Percentiles rank a stretch among this genome's conserved stretches.
These are phyloP conservation scores for Tolypocladium guangdongense DNA, from an alignment of 2,329 filamentous ascomycete species.

Conservation along the genomic window DNA sequence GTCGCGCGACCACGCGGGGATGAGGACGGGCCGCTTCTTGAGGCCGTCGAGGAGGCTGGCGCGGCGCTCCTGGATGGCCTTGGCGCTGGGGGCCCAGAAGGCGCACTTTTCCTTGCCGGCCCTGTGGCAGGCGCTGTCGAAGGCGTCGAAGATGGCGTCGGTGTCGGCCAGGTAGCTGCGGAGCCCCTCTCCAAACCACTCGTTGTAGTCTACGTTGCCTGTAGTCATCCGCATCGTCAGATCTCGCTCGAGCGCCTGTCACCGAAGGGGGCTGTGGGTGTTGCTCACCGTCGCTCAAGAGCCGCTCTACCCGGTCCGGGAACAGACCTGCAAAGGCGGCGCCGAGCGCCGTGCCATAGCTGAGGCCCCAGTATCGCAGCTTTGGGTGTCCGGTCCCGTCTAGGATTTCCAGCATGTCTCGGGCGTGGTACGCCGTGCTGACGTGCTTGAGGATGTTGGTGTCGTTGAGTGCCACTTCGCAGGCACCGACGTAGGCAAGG, in stretches of 20 bases:
- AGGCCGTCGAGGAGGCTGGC: slow-evolving; percentile 28
- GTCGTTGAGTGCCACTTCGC: slow-evolving; percentile 25
- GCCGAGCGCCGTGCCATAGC: slow-evolving; percentile 42
- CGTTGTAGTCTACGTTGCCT: slow-evolving; percentile 41
- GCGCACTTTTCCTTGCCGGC: slow-evolving; percentile 37
- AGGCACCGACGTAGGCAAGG: slow-evolving; percentile 29
- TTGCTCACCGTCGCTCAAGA: slow-evolving; percentile 37
- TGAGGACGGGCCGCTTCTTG: slow-evolving; percentile 30
- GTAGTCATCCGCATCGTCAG: neutral
- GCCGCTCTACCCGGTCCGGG: slow-evolving; percentile 36
- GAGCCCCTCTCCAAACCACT: slow-evolving; percentile 36
- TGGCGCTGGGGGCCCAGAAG: slow-evolving; percentile 26
- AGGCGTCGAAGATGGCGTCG: slow-evolving; percentile 40
- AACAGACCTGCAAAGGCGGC: slow-evolving; percentile 41
- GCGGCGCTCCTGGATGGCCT: slow-evolving; percentile 27
- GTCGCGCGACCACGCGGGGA: slow-evolving; percentile 17
- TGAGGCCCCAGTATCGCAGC: slow-evolving; percentile 43
- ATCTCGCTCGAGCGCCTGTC: neutral
- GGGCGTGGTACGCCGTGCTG: slow-evolving; percentile 31
- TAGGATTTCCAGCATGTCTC: slow-evolving; percentile 37
- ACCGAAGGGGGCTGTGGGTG: too few relatives aligned
- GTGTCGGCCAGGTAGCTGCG: slow-evolving; percentile 40
- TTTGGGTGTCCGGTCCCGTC: slow-evolving; percentile 28
- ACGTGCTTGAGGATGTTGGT: slow-evolving; percentile 28
- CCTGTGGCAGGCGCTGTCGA: slow-evolving; percentile 41